phyloP scores from a whole-genome alignment of 805 yeast genomes.

The Schwanniomyces polymorphus region DNA sequence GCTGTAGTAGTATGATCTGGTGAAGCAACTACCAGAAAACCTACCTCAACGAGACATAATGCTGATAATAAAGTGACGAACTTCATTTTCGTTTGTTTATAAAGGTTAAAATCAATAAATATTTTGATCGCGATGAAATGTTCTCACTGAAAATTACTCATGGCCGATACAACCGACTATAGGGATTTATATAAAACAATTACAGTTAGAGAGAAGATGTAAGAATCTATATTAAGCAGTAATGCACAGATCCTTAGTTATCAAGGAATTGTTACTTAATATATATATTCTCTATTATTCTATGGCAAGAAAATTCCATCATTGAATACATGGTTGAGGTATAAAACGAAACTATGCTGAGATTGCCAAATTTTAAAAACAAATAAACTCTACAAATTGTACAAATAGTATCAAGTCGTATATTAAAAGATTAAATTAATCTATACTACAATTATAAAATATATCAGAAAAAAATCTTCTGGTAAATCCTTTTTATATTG shows the following conservation, averaged over 20 bases:
- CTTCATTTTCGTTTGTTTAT: conserved; percentile 9
- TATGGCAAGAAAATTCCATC: conserved; percentile 48
- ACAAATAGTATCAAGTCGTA: not conserved
- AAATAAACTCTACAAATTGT: not conserved
- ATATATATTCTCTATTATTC: conserved; percentile 19
- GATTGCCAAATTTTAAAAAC: conserved; percentile 30
- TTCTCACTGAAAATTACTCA: not conserved
- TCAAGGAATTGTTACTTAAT: conserved; percentile 19
- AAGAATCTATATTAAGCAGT: conserved; percentile 17
- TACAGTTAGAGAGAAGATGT: conserved; percentile 10
- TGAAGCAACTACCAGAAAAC: conserved; percentile 11
- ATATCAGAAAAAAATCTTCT: not conserved
- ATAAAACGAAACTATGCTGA: conserved; percentile 48
- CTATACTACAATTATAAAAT: not conserved
- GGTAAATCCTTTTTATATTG: not conserved
- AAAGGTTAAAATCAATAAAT: not conserved
- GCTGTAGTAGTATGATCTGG: conserved; percentile 13
- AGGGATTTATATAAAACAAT: not conserved
- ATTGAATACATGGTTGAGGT: conserved; percentile 32
- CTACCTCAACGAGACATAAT: conserved; percentile 5
- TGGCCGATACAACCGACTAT: not conserved
- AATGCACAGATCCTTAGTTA: conserved; percentile 13
- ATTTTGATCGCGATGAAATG: not conserved
- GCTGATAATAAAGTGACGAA: conserved; percentile 8
- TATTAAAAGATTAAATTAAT: not conserved